phyloP scores from a whole-genome alignment of 2,329 filamentous ascomycete genomes.

The Penicillium fuscoglaucum region DNA sequence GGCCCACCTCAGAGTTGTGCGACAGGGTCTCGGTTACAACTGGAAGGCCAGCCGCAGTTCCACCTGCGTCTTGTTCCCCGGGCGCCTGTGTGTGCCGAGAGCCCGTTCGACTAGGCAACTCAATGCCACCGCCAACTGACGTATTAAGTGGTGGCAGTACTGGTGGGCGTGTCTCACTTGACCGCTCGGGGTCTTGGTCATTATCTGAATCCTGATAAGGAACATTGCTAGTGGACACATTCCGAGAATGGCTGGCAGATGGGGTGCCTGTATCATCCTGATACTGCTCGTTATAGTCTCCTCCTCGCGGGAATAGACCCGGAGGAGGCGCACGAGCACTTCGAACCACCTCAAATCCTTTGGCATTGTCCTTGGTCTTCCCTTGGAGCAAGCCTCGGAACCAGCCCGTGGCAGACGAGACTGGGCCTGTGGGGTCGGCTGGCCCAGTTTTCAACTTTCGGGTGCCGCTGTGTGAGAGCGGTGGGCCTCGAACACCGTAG shows the following conservation, averaged over 20 bases:
- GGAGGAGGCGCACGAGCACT: conserved; percentile 82
- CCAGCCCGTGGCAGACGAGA: conserved; percentile 88
- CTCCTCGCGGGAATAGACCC: conserved; percentile 58
- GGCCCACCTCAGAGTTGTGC: conserved; percentile 15
- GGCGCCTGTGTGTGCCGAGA: conserved; percentile 57
- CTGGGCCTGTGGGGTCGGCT: conserved; percentile 87
- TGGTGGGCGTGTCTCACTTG: conserved; percentile 40
- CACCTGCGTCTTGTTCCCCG: conserved; percentile 24
- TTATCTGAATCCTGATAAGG: conserved; percentile 33
- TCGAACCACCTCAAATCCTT: conserved; percentile 94
- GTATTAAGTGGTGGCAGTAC: conserved; percentile 61
- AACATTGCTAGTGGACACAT: conserved; percentile 25
- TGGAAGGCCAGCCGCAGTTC: conserved; percentile 16
- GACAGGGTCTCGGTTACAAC: conserved; percentile 23
- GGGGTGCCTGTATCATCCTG: conserved; percentile 50
- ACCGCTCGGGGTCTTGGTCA: conserved; percentile 15
- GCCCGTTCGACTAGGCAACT: conserved; percentile 62
- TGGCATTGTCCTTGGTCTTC: conserved; percentile 90
- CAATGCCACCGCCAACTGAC: conserved; percentile 55
- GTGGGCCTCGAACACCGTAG: conserved; percentile 86
- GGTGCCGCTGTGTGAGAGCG: conserved; percentile 76
- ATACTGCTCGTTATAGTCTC: conserved; percentile 66
- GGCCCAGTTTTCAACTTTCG: conserved; percentile 90
- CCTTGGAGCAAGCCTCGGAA: conserved; percentile 75
- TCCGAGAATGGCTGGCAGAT: conserved; percentile 25